Base-by-base conservation (phyloP, 169 alveolate genomes). In the Nephromyces sp. region DNA sequence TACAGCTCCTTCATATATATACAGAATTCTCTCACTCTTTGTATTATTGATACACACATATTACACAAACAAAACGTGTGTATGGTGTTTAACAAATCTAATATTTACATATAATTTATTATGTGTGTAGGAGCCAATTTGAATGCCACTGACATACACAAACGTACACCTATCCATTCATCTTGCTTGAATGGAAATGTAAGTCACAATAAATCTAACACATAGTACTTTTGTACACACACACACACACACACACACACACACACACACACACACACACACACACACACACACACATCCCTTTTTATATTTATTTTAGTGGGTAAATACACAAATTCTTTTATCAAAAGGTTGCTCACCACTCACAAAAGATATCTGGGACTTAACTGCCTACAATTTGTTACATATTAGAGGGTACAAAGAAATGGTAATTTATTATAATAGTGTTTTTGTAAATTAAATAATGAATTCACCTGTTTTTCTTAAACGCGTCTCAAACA, bases 111-210 rank as follows among this genome's bases (percentile, higher is more conserved):
- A n/a, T n/a, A n/a, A n/a, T n/a, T n/a, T n/a, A n/a, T n/a, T n/a
- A n/a, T n/a, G n/a, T 43, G 57, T 15, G n/a, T 43, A 43, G 57
- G n/a, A 43, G 84, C 80, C 28, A 86, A 83, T 3, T 79, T 81
- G 51, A 78, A 81, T 70, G 72, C 68, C 22, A 62, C 64, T 34
- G 90, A 85, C 69, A 85, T 77, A 5, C 79, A 79, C 24, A 85
- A 85, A 0, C 72, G 90, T 32, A 77, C 86, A 22, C 85, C 87
- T 3, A 71, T 85, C 0, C 90, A 85, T 57, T 77, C 78, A 25
- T 85, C 90, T n/a, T 43, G 25, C n/a, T 43, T 43, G 57, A 43
- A n/a, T 43, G 57, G 57, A 15, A 15, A 43, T 15, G 57, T 43
- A n/a, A n/a, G n/a, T n/a, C n/a, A n/a, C n/a, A n/a, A n/a, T n/a